Evolutionary conservation across 2,329 filamentous ascomycete species (phyloP), one percentile per base, ranked within the genome.

Genomic region (Aspergillus sergii): DNA sequence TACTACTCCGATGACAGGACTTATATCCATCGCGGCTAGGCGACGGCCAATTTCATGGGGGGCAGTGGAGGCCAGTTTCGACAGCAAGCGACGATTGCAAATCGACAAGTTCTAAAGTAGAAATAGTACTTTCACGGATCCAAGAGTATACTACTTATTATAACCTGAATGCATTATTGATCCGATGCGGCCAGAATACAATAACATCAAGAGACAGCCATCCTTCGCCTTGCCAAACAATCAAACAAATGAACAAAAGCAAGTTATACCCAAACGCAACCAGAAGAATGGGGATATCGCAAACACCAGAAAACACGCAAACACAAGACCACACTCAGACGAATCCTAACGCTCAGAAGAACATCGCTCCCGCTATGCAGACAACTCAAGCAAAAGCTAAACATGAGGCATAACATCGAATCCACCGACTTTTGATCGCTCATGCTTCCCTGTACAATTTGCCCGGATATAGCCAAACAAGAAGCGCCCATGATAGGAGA

Each of bases 301-400:
- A 57, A 36, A 61, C 53, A 32, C 32, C 53, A 34, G 16, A 57
- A 46, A 23, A 46, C 11, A 58, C 43, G 41, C 30, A 46, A 30
- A 58, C 16, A 48, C 39, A 63, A 63, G 16, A 61, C 41, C 46
- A 61, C 54, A 57, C 43, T 58, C 19, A 60, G 28, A 58, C 41
- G 53, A 21, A 60, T 41, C 58, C 16, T 28, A 61, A 57, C 59
- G 59, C 59, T 61, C 9, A 51, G 21, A 61, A 50, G 14, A 66
- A 59, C 50, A 58, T 62, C 64, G 63, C 61, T 66, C 63, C 54
- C 64, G 67, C 67, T 69, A 69, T 69, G 67, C 67, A 69, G 61
- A 65, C 64, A 65, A 63, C 60, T 59, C 62, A 65, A 63, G 62
- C 55, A 57, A 56, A 67, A 58, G 60, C 63, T 60, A 58, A 64